phyloP scores from a whole-genome alignment of 176 grass and related monocot species.

The Stipa capillata region DNA sequence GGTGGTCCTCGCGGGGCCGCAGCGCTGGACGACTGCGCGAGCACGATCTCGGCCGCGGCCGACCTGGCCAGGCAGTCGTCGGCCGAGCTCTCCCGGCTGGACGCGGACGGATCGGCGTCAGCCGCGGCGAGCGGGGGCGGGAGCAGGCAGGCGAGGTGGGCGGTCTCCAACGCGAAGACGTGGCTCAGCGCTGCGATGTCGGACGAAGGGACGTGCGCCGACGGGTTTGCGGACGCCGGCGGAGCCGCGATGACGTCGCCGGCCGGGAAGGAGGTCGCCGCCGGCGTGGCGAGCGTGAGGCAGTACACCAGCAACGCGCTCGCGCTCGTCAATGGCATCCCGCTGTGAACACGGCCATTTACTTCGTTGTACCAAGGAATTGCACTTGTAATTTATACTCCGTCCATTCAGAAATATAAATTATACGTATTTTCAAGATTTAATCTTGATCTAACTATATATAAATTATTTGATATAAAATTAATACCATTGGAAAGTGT shows the following conservation, averaged over 20 bases:
- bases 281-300: neutral
- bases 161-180: conserved; percentile 52
- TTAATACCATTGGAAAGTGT: too few relatives aligned
- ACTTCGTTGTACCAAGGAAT: neutral
- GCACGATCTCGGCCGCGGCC: conserved; percentile 12
- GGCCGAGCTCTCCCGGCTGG: neutral
- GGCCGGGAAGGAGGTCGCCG: conserved; percentile 3
- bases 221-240: conserved; percentile 16
- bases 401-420: too few relatives aligned
- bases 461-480: too few relatives aligned
- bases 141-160: conserved; percentile 34
- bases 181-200: conserved; percentile 69
- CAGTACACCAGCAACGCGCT: conserved; percentile 46
- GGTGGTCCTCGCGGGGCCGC: neutral
- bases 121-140: neutral
- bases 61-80: conserved; percentile 9
- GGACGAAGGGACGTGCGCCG: conserved; percentile 41
- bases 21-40: conserved; percentile 31
- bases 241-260: neutral
- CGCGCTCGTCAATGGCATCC: conserved; percentile 39
- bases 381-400: too few relatives aligned
- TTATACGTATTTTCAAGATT: too few relatives aligned
- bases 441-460: too few relatives aligned
- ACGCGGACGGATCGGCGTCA: neutral
- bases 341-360: neutral